Evolutionary conservation across 768 basidiomycete species (phyloP), one percentile per base, ranked within the genome.

Genomic region (Galerina sulciceps): DNA sequence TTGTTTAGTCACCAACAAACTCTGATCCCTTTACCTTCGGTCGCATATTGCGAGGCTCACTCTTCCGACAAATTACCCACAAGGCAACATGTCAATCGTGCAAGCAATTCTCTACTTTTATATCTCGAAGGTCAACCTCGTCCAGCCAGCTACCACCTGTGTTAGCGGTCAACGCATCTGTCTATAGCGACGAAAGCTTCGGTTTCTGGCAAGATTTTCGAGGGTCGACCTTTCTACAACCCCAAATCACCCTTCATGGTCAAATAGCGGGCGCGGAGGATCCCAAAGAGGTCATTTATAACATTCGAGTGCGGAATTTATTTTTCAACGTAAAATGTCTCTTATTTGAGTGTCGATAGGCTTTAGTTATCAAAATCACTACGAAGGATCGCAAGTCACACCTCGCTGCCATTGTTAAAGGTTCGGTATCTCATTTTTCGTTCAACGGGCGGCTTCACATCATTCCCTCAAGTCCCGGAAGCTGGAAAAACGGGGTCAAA

Each of bases 1-100:
- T 51, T 50, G 40, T 20, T 11, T 26, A 55, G 57, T 41, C 55
- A 9, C 31, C n/a, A 58, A 20, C 59, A 40, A 60, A 62, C 44
- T 55, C 53, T 43, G 34, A 50, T 38, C 69, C 77, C 8, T 71
- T 74, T 2, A 81, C 87, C 59, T 94, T 98, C 66, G 64, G 82
- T 2, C 81, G 83, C 5, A 81, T 97, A 58, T 75, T 99, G 2
- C 83, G 84, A 5, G 77, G 82, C 36, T 95, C 97, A 1, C 71
- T 99, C 13, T 77, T 90, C 38, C 90, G 94, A 22, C 89, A 93
- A 57, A 88, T 89, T 61, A 82, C 86, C 17, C 92, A 96, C 69
- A 96, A 93, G 73, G 90, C 93, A 6, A 90, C 86, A 8, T 99
- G 97, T 71, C 85, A 86, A 60, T 81, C 78, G 2, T 99, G 96